A percentile compares a stretch with the other conserved stretches of the same genome.
These are phyloP conservation scores for Bolboschoenoplectus hybrid DNA, from an alignment of 202 grass and related monocot genomes.

Conservation along the genomic window DNA sequence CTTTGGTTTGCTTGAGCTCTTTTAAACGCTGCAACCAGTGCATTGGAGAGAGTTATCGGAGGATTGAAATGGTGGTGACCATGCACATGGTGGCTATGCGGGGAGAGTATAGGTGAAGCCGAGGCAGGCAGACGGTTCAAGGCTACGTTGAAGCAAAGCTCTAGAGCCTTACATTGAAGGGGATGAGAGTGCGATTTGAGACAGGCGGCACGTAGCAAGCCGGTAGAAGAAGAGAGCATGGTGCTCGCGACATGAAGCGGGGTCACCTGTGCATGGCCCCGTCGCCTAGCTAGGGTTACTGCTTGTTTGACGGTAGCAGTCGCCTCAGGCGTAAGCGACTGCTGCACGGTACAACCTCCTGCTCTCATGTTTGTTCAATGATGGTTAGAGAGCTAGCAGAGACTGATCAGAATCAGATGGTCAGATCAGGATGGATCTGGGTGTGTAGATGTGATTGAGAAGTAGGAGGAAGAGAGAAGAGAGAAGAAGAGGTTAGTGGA, in stretches of 20 bases:
- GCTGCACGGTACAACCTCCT: constrained; percentile 88
- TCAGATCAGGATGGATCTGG: background rate
- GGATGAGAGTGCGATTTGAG: constrained; percentile 84
- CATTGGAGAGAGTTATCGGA: constrained; percentile 69
- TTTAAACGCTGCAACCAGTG: constrained; percentile 92
- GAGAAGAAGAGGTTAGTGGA: constrained; percentile 20
- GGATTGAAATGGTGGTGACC: constrained; percentile 48
- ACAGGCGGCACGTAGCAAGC: constrained; percentile 72
- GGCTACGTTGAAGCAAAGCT: constrained; percentile 96
- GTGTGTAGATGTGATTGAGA: constrained; percentile 7
- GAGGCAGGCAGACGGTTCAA: constrained; percentile 85
- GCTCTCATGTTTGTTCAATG: constrained; percentile 59
- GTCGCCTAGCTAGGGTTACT: constrained; percentile 63
- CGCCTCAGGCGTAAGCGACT: constrained; percentile 71
- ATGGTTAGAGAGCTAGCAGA: background rate
- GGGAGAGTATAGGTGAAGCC: constrained; percentile 48
- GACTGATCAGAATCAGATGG: no score
- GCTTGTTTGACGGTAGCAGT: constrained; percentile 80
- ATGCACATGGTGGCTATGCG: constrained; percentile 48
- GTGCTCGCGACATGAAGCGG: constrained; percentile 92
- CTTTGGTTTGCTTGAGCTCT: constrained; percentile 91
- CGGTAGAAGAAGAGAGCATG: constrained; percentile 73
- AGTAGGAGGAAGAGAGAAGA: constrained; percentile 21
- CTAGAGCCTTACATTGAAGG: constrained; percentile 95
- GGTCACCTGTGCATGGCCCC: constrained; percentile 91